phyloP scores from a whole-genome alignment of 2,329 filamentous ascomycete genomes.

The Aureobasidium subglaciale region DNA sequence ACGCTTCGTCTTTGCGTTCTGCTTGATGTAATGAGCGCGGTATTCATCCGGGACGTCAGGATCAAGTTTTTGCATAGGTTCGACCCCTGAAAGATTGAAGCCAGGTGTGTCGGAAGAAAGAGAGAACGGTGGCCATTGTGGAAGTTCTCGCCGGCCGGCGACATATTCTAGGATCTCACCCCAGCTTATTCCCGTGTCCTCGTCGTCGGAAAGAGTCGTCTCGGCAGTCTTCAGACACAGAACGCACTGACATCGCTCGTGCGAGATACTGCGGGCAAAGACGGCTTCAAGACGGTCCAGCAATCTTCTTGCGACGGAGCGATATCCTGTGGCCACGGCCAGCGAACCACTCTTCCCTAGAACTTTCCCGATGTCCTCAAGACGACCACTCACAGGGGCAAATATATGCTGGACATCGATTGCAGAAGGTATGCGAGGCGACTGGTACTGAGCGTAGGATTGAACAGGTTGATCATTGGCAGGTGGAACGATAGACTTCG shows the following conservation, averaged over 20 bases:
- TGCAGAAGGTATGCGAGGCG: conserved; percentile 41
- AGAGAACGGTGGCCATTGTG: conserved; percentile 81
- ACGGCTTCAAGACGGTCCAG: conserved; percentile 89
- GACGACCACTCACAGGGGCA: conserved; percentile 69
- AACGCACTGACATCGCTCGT: conserved; percentile 75
- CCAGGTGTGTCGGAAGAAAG: conserved; percentile 51
- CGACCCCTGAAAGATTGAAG: conserved; percentile 43
- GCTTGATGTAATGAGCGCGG: conserved; percentile 81
- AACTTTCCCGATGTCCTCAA: conserved; percentile 81
- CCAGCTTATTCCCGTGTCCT: conserved; percentile 72
- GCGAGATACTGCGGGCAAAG: conserved; percentile 85
- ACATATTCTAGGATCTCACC: conserved; percentile 92
- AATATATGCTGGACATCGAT: conserved; percentile 66
- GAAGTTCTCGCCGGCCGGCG: conserved; percentile 78
- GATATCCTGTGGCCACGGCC: conserved; percentile 90
- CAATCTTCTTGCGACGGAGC: conserved; percentile 82
- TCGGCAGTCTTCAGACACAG: conserved; percentile 59
- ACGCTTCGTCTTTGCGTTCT: conserved; percentile 87
- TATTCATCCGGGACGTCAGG: conserved; percentile 93
- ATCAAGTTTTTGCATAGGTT: conserved; percentile 72
- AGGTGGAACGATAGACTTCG: conserved; percentile 64
- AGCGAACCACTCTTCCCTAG: conserved; percentile 78
- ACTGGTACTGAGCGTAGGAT: conserved; percentile 48
- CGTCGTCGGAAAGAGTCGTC: conserved; percentile 42
- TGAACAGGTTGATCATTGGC: conserved; percentile 50